These are phyloP conservation scores for Vaccinium vitisidaea DNA, from an alignment of 148 eudicot species.

Conservation along the genomic window DNA sequence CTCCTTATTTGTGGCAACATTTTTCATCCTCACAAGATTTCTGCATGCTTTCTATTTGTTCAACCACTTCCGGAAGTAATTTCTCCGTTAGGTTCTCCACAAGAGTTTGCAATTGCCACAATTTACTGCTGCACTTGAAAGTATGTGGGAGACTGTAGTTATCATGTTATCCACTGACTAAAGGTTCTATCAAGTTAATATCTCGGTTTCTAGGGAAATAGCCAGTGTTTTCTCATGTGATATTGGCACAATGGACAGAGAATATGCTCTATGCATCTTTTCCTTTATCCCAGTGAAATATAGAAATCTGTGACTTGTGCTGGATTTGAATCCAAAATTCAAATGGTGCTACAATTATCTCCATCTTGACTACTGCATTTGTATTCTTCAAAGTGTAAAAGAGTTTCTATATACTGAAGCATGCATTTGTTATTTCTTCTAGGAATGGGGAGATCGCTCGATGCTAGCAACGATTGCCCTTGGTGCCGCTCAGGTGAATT, in stretches of 20 bases:
- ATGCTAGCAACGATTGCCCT: slow-evolving; percentile 99
- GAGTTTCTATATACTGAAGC: background rate
- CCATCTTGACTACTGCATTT: background rate
- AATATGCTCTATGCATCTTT: background rate
- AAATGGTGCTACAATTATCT: background rate
- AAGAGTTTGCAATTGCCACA: background rate
- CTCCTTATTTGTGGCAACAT: slow-evolving; percentile 7
- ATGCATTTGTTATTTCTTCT: slow-evolving; percentile 11
- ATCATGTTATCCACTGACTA: background rate
- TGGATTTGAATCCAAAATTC: background rate
- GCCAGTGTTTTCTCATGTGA: background rate
- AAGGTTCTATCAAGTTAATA: background rate
- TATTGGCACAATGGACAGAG: background rate
- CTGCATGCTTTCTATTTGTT: background rate
- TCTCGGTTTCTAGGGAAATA: background rate
- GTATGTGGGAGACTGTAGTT: background rate
- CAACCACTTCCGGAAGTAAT: background rate
- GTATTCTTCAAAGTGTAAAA: background rate
- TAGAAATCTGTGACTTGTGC: background rate
- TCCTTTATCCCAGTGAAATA: background rate
- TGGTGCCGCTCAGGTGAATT: slow-evolving; percentile 89
- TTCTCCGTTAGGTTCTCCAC: background rate
- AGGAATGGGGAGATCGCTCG: slow-evolving; percentile 99
- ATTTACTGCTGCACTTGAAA: background rate
- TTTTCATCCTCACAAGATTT: background rate